Base-by-base conservation (phyloP, 2,329 filamentous ascomycete species). In the Sporothrix dimorphospora region DNA sequence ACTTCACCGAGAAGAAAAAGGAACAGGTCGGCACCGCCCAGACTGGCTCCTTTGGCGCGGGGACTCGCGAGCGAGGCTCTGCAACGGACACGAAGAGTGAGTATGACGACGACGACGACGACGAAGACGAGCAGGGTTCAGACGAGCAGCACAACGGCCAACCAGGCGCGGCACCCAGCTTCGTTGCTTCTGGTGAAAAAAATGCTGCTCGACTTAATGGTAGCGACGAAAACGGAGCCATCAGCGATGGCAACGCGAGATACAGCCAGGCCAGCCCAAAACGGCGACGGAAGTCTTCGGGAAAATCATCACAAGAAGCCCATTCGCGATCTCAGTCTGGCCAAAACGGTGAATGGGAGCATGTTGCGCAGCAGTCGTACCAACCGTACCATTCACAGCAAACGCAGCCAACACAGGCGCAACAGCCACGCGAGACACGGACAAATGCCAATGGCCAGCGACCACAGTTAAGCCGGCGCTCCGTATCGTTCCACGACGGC, bases 1-100 rank as follows among this genome's bases (percentile, higher is more conserved):
- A 90, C 72, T 78, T 83, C 3, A 75, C 80, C 66, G 86, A 86
- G 71, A 85, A 83, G 77, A 85, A 84, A 75, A 81, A 78, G 71
- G 78, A 81, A 4, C 70, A 73, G 6, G 74, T 70, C 4, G 74
- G 72, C 24, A 4, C 59, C 61, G 59, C 16, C 34, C 42, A 12
- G 19, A 8, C 72, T 8, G 34, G 69, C 45, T 53, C 69, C 4
- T 71, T 61, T 24, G 40, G 57, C 72, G 6, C 76, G 76, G 47
- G 74, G 47, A 67, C 69, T 70, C 40, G 68, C 45, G 71, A 74
- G 53, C 72, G 61, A 30, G 72, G 59, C 45, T 11, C 21, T 34
- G 66, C 57, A 4, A 47, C 76, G 8, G 78, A 78, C 63, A 70
- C 69, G 49, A 73, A 63, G 70, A 72, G 61, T 69, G 67, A 71